A percentile compares a stretch with the other conserved stretches of the same genome.
These are phyloP conservation scores for Pythium sp. DNA, from an alignment of 352 stramenopile species.

Conservation along the genomic window DNA sequence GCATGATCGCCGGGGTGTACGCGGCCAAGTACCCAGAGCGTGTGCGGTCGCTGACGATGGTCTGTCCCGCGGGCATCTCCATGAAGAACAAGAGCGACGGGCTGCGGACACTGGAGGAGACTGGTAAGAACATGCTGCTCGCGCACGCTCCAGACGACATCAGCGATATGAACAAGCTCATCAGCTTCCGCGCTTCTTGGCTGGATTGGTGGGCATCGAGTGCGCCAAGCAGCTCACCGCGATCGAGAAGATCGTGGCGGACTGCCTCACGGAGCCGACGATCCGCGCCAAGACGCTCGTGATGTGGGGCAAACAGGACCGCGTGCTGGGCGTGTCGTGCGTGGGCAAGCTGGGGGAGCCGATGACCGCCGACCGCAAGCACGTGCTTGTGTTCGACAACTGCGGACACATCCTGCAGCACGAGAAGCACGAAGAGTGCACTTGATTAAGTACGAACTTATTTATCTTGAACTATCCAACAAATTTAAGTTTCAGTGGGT, in stretches of 20 bases:
- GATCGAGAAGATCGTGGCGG: slow-evolving; percentile 56
- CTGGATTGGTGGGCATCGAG: slow-evolving; percentile 34
- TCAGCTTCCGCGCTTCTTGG: slow-evolving; percentile 38
- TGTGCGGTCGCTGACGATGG: slow-evolving; percentile 63
- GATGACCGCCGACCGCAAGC: slow-evolving; percentile 29
- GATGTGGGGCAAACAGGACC: slow-evolving; percentile 74
- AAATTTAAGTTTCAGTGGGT: too few species aligned
- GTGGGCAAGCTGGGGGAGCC: slow-evolving; percentile 58
- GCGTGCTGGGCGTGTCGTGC: slow-evolving; percentile 65
- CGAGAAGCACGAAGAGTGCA: slow-evolving; percentile 54
- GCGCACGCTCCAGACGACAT: slow-evolving; percentile 56
- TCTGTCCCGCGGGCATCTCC: slow-evolving; percentile 68
- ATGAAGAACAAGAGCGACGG: slow-evolving; percentile 66
- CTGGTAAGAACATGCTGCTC: slow-evolving; percentile 64
- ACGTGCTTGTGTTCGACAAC: slow-evolving; percentile 52
- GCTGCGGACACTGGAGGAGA: slow-evolving; percentile 54
- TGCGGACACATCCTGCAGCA: slow-evolving; percentile 74
- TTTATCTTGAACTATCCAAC: too few species aligned
- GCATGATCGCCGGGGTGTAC: slow-evolving; percentile 71
- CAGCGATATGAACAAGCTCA: slow-evolving; percentile 45
- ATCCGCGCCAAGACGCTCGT: slow-evolving; percentile 60
- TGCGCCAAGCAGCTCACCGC: slow-evolving; percentile 46
- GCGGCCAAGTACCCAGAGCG: slow-evolving; percentile 57
- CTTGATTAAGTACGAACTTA: too few species aligned
- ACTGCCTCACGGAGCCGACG: slow-evolving; percentile 43